Evolutionary conservation across 306 rosid species (phyloP), one percentile per base, ranked within the genome.

Genomic region (Begonia fuchsioides): DNA sequence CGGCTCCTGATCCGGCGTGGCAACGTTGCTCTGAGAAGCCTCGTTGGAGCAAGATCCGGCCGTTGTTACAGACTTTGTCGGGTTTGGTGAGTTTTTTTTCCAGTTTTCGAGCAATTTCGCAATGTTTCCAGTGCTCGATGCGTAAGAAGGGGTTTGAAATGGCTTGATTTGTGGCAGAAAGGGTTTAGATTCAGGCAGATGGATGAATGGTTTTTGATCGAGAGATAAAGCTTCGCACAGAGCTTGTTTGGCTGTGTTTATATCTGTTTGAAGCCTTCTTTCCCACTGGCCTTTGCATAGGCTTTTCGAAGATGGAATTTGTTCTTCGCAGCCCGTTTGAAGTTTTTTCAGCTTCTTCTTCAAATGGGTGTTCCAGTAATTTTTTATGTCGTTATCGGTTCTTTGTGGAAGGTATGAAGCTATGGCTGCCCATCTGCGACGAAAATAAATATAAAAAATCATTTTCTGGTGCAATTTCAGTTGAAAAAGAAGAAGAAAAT

Each of bases 211-310:
- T 26, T 26, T 26, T 26, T 68, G 66, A 62, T 76, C 71, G 20
- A 88, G 76, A 35, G 96, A 88, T 15, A 88, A 71, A 16, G 96
- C 96, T 39, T 83, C 86, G 50, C 80, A 68, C 12, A 88, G 65
- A 45, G 93, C 96, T 68, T 75, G 83, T 18, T 81, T 88, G 57
- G 96, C 96, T 74, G 57, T 71, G 55, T 88, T 70, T 43, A 88
- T 88, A 59, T 88, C 93, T 15, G 95, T 88, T 54, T 88, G 96
- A 44, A 88, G 76, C 68, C 78, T 81, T 68, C 93, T 81, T 69
- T 83, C 96, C 96, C 96, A 88, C 58, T 88, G 93, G 17, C 96
- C 96, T 53, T 78, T 87, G 11, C 74, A 52, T 26, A 62, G 44
- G 52, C 56, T 40, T 2, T 59, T 64, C 32, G 82, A 53, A 32